Base-by-base conservation (phyloP, 495 filamentous ascomycete genomes). In the Aspergillus coremiiformis region DNA sequence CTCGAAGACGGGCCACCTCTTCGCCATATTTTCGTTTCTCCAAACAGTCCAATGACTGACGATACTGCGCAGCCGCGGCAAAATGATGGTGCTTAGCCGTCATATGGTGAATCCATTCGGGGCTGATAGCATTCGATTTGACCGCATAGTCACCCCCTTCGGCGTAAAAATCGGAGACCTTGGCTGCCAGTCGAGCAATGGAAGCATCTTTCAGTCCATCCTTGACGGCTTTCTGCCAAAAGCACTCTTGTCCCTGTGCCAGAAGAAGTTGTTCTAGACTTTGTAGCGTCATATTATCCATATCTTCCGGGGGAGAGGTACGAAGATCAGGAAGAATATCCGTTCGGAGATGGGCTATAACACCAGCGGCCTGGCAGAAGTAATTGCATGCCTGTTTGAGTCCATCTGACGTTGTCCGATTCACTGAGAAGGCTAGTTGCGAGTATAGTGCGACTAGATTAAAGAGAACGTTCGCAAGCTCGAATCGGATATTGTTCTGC, bases 101-200 rank as follows among this genome's bases (percentile, higher is more conserved):
- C 82, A 93, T 93, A 59, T 97, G 93, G 67, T 98, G 94, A 43
- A 98, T 96, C 93, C 93, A 97, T 51, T 95, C 88, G 41, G 84
- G 89, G 58, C 88, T 93, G 53, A 98, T 87, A 23, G 85, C 84
- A 53, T 92, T 85, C 30, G 88, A 94, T 55, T 89, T 90, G 52
- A 92, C 84, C 5, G 89, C 90, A 47, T 84, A 84, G 50, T 96
- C 93, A 1, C 86, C 84, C 12, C 91, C 89, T 41, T 85, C 74
- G 23, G 82, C 86, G 66, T 96, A 98, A 29, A 93, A 82, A 63
- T 98, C 93, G 0, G 88, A 95, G 2, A 97, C 91, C 53, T 92
- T 85, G 0, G 88, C 90, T 11, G 93, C 93, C 3, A 98, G 74
- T 63, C 90, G 90, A 4, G 93, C 87, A 48, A 98, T 95, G 0